Base-by-base conservation (phyloP, 257 asterid species). In the Nicotiana tabacum region DNA sequence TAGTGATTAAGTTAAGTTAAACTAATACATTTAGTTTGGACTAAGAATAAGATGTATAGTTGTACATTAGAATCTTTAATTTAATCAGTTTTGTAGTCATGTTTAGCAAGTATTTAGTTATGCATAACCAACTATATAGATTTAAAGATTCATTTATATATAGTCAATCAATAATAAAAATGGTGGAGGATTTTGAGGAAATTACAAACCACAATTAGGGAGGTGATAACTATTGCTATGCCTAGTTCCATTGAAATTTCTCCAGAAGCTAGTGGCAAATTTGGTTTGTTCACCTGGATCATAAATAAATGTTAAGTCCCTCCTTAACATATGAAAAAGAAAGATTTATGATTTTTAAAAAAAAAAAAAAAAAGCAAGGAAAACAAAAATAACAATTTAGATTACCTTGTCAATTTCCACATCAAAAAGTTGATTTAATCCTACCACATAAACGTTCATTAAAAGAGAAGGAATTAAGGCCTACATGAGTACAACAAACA, bases 381-480 rank as follows among this genome's bases (percentile, higher is more conserved):
- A 8, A 57, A 24, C 18, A 37, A 29, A 80, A 61, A 11, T 6
- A 39, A 15, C 6, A 62, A 27, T 1, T 43, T 15, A 16, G 53
- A 68, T 67, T 51, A 81, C 84, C 84, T 82, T 82, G 81, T 82
- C 84, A 70, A 82, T 82, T 67, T 82, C 78, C 24, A 82, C 67
- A 15, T 82, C 84, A 70, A 70, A 82, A 4, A 82, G 57, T 46
- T 82, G 84, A 72, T 82, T 82, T 33, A 82, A 53, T 16, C 84
- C 84, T 21, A 82, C 84, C 70, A 82, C 81, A 58, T 82, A 82
- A 82, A 82, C 53, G 76, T 82, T 82, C 84, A 82, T 82, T 53
- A 77, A 48, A 27, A 82, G 7, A 9, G 84, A 82, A 2, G 84
- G 84, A 35, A 82, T 69, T 67, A 82, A 58, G 39, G 84, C 84